A percentile compares a stretch with the other conserved stretches of the same genome.
Conservation (phyloP, 2,329 filamentous ascomycete species). For the Aspergillus novofumigatus region DNA sequence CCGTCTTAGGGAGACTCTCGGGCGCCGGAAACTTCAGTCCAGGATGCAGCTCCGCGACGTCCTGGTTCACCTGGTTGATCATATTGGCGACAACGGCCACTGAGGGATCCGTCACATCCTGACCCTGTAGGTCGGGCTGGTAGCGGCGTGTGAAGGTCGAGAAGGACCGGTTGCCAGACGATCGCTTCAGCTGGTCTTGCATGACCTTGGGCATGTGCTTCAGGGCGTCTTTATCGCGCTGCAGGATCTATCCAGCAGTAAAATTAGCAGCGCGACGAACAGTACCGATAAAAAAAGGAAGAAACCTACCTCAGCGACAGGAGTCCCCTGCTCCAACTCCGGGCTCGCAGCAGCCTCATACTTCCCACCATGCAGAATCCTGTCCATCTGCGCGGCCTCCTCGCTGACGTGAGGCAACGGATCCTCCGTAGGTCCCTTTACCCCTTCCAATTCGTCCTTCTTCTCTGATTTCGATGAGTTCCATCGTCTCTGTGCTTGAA, state of each 20-base stretch:
- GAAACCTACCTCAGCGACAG: slow-evolving; percentile 58
- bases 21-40: slow-evolving; percentile 80
- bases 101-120: slow-evolving; percentile 25
- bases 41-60: slow-evolving; percentile 35
- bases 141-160: slow-evolving; percentile 50
- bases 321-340: slow-evolving; percentile 62
- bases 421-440: slow-evolving; percentile 49
- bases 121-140: slow-evolving; percentile 27
- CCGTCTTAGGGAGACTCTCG: slow-evolving; percentile 57
- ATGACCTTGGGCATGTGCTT: slow-evolving; percentile 65
- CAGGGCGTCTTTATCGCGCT: slow-evolving; percentile 57
- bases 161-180: slow-evolving; percentile 50
- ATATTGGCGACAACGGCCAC: slow-evolving; percentile 33
- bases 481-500: slow-evolving; percentile 25
- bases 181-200: slow-evolving; percentile 53
- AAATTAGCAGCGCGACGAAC: neutral
- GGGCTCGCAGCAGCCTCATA: slow-evolving; percentile 46
- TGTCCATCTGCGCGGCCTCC: slow-evolving; percentile 58
- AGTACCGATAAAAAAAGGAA: neutral
- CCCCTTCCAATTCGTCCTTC: slow-evolving; percentile 25
- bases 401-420: slow-evolving; percentile 59
- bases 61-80: slow-evolving; percentile 31
- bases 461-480: slow-evolving; percentile 32
- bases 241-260: slow-evolving; percentile 51
- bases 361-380: slow-evolving; percentile 50